Percentiles rank a stretch among this genome's conserved stretches.
Conservation (phyloP, 2,329 filamentous ascomycete species). For the Pseudopyrenochaeta lycopersici region DNA sequence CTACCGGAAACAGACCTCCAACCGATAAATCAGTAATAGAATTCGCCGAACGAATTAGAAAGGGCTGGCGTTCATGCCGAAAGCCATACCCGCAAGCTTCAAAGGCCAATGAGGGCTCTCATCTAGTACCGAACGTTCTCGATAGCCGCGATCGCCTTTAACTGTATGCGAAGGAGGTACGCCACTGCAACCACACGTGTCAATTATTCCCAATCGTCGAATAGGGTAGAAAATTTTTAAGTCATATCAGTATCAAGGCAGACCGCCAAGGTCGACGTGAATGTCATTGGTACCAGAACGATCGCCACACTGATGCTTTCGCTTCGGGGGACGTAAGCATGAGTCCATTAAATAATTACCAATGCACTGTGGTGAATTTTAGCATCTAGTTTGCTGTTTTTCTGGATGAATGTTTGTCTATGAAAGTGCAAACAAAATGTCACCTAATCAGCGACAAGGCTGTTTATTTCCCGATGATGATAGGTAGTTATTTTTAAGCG, state of each 20-base stretch:
- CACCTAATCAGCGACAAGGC: slow-evolving; percentile 19
- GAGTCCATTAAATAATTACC: too few species aligned
- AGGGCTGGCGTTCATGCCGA: slow-evolving; percentile 12
- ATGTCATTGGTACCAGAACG: neutral
- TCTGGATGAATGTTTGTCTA: too few species aligned
- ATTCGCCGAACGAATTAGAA: slow-evolving; percentile 21
- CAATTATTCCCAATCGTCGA: slow-evolving; percentile 14
- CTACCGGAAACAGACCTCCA: slow-evolving; percentile 18
- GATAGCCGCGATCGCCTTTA: slow-evolving; percentile 23
- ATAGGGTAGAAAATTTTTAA: slow-evolving; percentile 14
- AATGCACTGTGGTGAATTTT: too few species aligned
- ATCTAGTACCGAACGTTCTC: slow-evolving; percentile 1
- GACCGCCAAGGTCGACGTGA: slow-evolving; percentile 12
- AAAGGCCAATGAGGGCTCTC: slow-evolving; percentile 21
- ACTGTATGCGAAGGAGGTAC: slow-evolving; percentile 7
- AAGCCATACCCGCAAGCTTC: slow-evolving; percentile 10
- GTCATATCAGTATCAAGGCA: slow-evolving; percentile 19
- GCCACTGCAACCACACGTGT: slow-evolving; percentile 26
- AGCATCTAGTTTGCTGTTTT: too few species aligned
- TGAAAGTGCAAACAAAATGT: neutral
- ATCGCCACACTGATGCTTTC: neutral
- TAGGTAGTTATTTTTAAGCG: slow-evolving; percentile 24
- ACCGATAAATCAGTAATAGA: slow-evolving; percentile 11
- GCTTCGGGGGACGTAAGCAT: too few species aligned
- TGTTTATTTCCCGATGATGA: slow-evolving; percentile 7